phyloP scores from a whole-genome alignment of 148 eudicot genomes.

The Agrostemma githago region DNA sequence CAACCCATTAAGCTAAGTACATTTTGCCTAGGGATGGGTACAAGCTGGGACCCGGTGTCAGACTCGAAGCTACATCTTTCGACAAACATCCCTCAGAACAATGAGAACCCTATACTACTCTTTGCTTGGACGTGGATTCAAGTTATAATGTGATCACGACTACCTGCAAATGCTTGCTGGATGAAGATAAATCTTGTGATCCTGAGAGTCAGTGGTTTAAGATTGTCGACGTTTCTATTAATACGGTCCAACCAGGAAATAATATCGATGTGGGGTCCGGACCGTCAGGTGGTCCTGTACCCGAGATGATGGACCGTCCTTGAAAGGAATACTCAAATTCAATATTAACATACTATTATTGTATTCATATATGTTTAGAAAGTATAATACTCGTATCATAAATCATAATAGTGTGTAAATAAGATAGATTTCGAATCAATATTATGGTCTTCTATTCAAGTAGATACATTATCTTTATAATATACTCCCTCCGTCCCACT shows the following conservation, averaged over 20 bases:
- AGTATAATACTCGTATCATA: too few relatives aligned
- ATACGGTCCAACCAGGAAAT: background rate
- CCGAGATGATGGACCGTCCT: too few relatives aligned
- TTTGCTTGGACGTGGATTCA: conserved; percentile 64
- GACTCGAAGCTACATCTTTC: conserved; percentile 78
- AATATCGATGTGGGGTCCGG: background rate
- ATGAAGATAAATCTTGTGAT: conserved; percentile 46
- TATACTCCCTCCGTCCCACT: too few relatives aligned
- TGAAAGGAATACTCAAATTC: too few relatives aligned
- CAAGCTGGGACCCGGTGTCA: conserved; percentile 65
- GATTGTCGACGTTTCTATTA: conserved; percentile 36
- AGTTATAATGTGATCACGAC: conserved; percentile 39
- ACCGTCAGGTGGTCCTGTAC: background rate
- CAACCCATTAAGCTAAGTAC: conserved; percentile 40
- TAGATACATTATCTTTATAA: too few relatives aligned
- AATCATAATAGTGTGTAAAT: too few relatives aligned
- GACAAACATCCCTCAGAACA: conserved; percentile 31
- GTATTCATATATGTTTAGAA: too few relatives aligned
- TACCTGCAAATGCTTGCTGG: conserved; percentile 59
- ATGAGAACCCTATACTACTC: background rate
- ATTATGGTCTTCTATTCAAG: too few relatives aligned
- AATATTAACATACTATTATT: too few relatives aligned
- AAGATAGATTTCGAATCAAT: too few relatives aligned
- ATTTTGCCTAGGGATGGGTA: conserved; percentile 27
- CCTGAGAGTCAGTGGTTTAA: conserved; percentile 89